Conservation (phyloP, 2,329 filamentous ascomycete genomes). For the Penicillium sclerotiorum region DNA sequence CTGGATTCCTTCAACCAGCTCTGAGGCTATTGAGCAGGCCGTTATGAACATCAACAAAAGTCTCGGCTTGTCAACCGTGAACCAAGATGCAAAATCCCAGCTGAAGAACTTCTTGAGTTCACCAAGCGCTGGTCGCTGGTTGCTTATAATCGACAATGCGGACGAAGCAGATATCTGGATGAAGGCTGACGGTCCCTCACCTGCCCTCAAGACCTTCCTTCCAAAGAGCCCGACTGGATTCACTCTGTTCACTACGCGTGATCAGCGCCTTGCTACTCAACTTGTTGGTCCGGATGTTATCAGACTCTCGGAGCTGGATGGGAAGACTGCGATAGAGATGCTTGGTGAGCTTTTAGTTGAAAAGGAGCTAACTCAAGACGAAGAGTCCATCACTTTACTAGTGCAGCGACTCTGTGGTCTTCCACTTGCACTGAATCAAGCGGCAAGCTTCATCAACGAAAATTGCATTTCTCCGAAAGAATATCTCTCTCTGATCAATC, state of each 20-base stretch:
- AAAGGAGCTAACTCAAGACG: background rate
- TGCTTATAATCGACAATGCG: slow-evolving; percentile 31
- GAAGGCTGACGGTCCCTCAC: background rate
- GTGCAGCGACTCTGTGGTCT: slow-evolving; percentile 14
- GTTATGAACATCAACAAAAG: slow-evolving; percentile 17
- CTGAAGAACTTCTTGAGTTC: slow-evolving; percentile 17
- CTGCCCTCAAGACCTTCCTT: slow-evolving; percentile 13
- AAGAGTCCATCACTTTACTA: background rate
- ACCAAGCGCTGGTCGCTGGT: slow-evolving; percentile 16
- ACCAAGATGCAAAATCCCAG: slow-evolving; percentile 6
- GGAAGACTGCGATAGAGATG: background rate
- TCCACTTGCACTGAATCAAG: slow-evolving; percentile 17
- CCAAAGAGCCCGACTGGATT: slow-evolving; percentile 19
- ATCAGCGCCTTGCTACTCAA: slow-evolving; percentile 13
- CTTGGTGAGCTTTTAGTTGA: slow-evolving; percentile 6
- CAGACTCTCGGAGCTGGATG: slow-evolving; percentile 8
- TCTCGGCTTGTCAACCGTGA: slow-evolving; percentile 14
- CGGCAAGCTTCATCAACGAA: slow-evolving; percentile 19
- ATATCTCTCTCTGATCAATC: slow-evolving; percentile 10
- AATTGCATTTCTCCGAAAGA: slow-evolving; percentile 1
- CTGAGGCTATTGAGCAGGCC: slow-evolving; percentile 25
- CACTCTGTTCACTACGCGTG: slow-evolving; percentile 24
- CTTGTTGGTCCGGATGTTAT: slow-evolving; percentile 11
- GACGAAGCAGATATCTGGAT: slow-evolving; percentile 26
- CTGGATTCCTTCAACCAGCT: slow-evolving; percentile 28